Percentiles rank a stretch among this genome's conserved stretches.
phyloP scores from a whole-genome alignment of 1,139 yeast genomes.

The Candida sp. region DNA sequence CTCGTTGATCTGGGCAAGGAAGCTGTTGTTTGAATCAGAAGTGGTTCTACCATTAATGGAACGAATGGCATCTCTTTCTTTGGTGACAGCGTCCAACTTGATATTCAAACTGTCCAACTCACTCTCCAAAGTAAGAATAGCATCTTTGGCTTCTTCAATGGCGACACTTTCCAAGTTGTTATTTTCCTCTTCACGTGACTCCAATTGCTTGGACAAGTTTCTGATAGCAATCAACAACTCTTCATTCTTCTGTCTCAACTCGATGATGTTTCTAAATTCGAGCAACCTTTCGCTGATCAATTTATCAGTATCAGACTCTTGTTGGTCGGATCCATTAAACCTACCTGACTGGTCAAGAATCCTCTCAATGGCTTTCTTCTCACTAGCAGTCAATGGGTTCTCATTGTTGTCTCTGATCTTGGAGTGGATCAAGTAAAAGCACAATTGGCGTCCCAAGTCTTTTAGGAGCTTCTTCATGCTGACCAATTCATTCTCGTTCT shows the following conservation, averaged over 20 bases:
- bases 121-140: constrained; percentile 68
- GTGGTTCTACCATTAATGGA: constrained; percentile 21
- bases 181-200: constrained; percentile 50
- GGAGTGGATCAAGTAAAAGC: constrained; percentile 70
- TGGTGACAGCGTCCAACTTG: constrained; percentile 55
- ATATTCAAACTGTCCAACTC: constrained; percentile 57
- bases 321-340: constrained; percentile 19
- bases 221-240: constrained; percentile 71
- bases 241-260: constrained; percentile 75
- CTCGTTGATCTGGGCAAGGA: constrained; percentile 30
- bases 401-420: constrained; percentile 55
- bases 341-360: constrained; percentile 43
- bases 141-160: constrained; percentile 75
- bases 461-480: constrained; percentile 59
- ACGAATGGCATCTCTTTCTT: constrained; percentile 72
- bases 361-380: constrained; percentile 55
- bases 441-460: constrained; percentile 84
- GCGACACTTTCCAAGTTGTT: constrained; percentile 58
- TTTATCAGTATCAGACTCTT: constrained; percentile 68
- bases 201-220: constrained; percentile 71
- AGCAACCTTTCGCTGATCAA: constrained; percentile 77
- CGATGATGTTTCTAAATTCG: constrained; percentile 66
- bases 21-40: constrained; percentile 21
- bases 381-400: constrained; percentile 62
- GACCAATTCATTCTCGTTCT: constrained; percentile 43